Evolutionary conservation across 192 early-diverging fungal species (phyloP), one percentile per base, ranked within the genome.

Genomic region (Podochytrium sp.): DNA sequence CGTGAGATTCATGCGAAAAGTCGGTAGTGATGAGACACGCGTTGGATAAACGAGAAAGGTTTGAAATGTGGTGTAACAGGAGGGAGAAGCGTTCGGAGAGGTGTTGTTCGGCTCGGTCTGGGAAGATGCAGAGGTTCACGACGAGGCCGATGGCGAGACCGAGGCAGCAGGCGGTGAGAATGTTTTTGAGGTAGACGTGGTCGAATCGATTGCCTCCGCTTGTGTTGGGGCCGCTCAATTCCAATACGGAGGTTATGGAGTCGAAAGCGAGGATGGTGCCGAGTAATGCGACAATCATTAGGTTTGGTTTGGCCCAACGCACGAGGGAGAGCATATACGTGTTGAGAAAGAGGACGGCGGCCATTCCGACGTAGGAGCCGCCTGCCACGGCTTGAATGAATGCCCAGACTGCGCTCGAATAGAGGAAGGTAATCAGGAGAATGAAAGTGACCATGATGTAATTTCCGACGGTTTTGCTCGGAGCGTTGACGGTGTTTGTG

Each of bases 391-490:
- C 6, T 25, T 75, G 63, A 25, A 75, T 39, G 16, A 75, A 38
- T 23, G 52, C 55, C 62, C 62, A 75, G 16, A 33, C 23, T 20
- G 40, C 38, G 4, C 34, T 38, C 18, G 63, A n/a, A 4, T 20
- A 59, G 7, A 75, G 7, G n/a, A 3, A 27, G 30, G 67, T 18
- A 37, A 66, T 20, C 16, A 67, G 29, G 16, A 75, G 6, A 23
- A 27, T 10, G 12, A 27, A 4, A 18, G 51, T 34, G 3, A 52
- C 12, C 32, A 39, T 65, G 6, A 75, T 35, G 47, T 67, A 75
- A 50, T 41, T 59, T 23, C 74, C 74, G 37, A 75, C 64, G 4
- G 74, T 75, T 39, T 49, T 50, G 29, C 2, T 67, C 74, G 74
- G 74, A 39, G 62, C 57, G 14, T 52, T 32, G 12, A 75, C 37